Percentiles rank a stretch among this genome's conserved stretches.
Evolutionary conservation across 129 eudicot species (phyloP).

Genomic region (Rutidosis leptorrhynchoides): DNA sequence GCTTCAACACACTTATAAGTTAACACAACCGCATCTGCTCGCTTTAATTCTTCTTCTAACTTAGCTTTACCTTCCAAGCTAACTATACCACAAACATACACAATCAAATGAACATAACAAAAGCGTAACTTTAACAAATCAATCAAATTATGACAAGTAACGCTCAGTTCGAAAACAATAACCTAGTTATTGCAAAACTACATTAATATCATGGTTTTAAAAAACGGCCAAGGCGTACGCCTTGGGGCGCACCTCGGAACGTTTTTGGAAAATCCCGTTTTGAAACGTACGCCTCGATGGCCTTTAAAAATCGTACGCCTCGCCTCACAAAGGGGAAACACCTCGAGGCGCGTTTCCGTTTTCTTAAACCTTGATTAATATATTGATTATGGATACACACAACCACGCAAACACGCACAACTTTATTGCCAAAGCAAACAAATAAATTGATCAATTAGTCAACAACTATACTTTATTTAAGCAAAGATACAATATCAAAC

Average conservation of each 20-base stretch:
- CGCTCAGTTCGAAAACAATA: background rate
- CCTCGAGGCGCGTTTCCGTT: too few relatives aligned
- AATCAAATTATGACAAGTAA: background rate
- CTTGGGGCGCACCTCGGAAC: too few relatives aligned
- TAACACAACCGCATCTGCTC: conserved; percentile 84
- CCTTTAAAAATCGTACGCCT: too few relatives aligned
- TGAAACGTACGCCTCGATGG: too few relatives aligned
- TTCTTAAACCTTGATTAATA: too few relatives aligned
- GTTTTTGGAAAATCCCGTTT: too few relatives aligned
- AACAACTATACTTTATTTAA: background rate
- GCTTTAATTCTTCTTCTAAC: conserved; percentile 85
- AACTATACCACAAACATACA: conserved; percentile 1
- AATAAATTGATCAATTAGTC: background rate
- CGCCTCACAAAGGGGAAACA: too few relatives aligned
- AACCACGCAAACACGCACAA: too few relatives aligned
- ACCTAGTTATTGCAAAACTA: background rate
- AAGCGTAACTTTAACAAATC: background rate
- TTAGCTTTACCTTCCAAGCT: conserved; percentile 85
- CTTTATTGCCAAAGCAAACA: background rate
- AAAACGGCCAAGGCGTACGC: too few relatives aligned
- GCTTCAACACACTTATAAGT: conserved; percentile 92
- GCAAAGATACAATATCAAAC: conserved; percentile 9
- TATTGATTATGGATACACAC: background rate
- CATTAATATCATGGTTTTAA: too few relatives aligned
- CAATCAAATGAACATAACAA: background rate